Base-by-base conservation (phyloP, 1,284 basidiomycete species). In the Tylopilus microsporus region DNA sequence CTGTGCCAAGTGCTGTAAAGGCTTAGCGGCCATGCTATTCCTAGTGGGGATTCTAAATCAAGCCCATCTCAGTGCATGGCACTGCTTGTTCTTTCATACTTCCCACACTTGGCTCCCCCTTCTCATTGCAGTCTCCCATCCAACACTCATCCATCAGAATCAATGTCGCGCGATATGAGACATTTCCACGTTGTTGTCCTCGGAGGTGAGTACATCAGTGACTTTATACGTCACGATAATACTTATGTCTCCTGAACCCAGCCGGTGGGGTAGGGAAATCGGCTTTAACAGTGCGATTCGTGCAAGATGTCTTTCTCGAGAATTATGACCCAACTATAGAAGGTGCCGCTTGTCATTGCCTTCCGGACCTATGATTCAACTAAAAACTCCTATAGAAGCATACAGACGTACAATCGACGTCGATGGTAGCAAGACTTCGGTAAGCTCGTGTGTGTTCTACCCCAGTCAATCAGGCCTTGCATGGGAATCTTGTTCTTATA, bases 191-290 rank as follows among this genome's bases (percentile, higher is more conserved):
- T 86, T 45, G 88, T 91, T 61, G 86, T 91, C 55, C 82, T 91
- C 55, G 89, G 89, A 68, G 89, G 89, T 89, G 63, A 63, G 81
- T 72, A 41, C 51, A 58, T 60, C 25, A 4, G 25, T 45, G 53
- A 12, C 39, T 60, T 32, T 41, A 49, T 48, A 21, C 50, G 57
- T 57, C 49, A 12, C 37, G 56, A 43, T 34, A 55, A 43, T 57
- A 57, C 58, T 47, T 52, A 51, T 57, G 60, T 57, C 5, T 55
- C 47, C 49, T 54, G n/a, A 42, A 43, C 50, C 53, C 66, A 90
- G 88, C 89, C 66, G 88, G 89, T 68, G 88, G 88, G 39, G 90
- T 93, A 58, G 91, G 91, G 56, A 93, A 93, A 75, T 91, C 89
- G 37, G 89, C 91, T 19, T 77, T 84, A 42, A 84, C 82, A 70